Conservation (phyloP, 225 moss, liverwort and hornwort species). For the Anthoceros angustus region DNA sequence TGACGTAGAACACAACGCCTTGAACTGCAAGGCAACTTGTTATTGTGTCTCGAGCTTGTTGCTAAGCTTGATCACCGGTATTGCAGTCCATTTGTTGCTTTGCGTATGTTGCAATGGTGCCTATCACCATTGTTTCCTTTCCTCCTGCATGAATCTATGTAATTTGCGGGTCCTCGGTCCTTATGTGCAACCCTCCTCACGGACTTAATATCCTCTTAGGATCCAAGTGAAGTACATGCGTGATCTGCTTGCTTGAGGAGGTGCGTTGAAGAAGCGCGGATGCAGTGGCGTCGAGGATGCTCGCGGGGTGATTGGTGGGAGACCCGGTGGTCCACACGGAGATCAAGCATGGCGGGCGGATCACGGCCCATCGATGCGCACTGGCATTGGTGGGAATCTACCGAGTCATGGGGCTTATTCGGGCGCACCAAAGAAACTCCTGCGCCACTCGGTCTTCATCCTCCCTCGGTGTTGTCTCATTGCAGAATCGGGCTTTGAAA, state of each 20-base stretch:
- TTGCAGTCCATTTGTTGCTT: neutral
- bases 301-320: no score
- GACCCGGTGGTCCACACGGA: neutral
- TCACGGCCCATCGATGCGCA: neutral
- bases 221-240: constrained; percentile 60
- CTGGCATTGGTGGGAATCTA: neutral
- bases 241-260: constrained; percentile 76
- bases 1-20: constrained; percentile 1
- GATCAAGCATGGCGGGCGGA: neutral
- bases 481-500: neutral
- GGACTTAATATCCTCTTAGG: constrained; percentile 43
- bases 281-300: no score
- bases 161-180: neutral
- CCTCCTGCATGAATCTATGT: neutral
- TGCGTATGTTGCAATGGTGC: neutral
- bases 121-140: neutral
- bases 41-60: constrained; percentile 61
- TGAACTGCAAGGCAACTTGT: constrained; percentile 36
- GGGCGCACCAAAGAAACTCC: constrained; percentile 3
- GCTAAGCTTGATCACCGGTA: constrained; percentile 54
- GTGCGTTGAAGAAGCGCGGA: no score
- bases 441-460: neutral
- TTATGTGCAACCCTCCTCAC: constrained; percentile 16
- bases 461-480: neutral
- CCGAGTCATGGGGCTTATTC: neutral